Percentiles rank a stretch among this genome's conserved stretches.
phyloP scores from a whole-genome alignment of 1,284 basidiomycete species.

The Pisolithus thermaeus region DNA sequence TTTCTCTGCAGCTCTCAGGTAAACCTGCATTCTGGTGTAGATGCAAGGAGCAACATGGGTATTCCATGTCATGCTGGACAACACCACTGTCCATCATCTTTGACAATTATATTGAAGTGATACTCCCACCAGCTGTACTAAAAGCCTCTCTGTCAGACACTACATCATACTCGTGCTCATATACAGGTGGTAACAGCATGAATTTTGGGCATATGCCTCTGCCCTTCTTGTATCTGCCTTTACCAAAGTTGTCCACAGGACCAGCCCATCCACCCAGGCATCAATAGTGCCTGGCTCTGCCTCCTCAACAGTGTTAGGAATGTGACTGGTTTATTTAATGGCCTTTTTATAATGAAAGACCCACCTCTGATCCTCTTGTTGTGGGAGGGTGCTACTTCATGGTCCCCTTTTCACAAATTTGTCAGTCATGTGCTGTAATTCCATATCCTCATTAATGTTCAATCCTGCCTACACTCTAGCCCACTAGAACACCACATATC shows the following conservation, averaged over 20 bases:
- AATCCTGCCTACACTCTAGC: too few species aligned
- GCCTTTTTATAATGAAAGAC: too few species aligned
- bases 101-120: slow-evolving; percentile 17
- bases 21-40: slow-evolving; percentile 4
- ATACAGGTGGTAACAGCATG: background rate
- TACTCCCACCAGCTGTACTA: slow-evolving; percentile 19
- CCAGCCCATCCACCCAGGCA: slow-evolving; percentile 20
- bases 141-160: slow-evolving; percentile 13
- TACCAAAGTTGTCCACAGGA: slow-evolving; percentile 23
- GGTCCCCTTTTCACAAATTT: too few species aligned
- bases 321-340: too few species aligned
- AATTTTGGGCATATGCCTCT: slow-evolving; percentile 14
- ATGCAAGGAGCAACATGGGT: slow-evolving; percentile 25
- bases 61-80: slow-evolving; percentile 28
- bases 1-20: slow-evolving; percentile 14
- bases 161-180: slow-evolving; percentile 6
- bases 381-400: too few species aligned
- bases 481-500: too few species aligned
- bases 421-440: too few species aligned
- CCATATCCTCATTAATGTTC: too few species aligned
- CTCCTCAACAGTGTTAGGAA: slow-evolving; percentile 17
- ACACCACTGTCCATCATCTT: slow-evolving; percentile 25
- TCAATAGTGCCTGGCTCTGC: slow-evolving; percentile 32
- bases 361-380: too few species aligned
- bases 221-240: slow-evolving; percentile 23